A percentile compares a stretch with the other conserved stretches of the same genome.
Evolutionary conservation across 106 monocot species (phyloP).

Genomic region (Gastrodia elata): DNA sequence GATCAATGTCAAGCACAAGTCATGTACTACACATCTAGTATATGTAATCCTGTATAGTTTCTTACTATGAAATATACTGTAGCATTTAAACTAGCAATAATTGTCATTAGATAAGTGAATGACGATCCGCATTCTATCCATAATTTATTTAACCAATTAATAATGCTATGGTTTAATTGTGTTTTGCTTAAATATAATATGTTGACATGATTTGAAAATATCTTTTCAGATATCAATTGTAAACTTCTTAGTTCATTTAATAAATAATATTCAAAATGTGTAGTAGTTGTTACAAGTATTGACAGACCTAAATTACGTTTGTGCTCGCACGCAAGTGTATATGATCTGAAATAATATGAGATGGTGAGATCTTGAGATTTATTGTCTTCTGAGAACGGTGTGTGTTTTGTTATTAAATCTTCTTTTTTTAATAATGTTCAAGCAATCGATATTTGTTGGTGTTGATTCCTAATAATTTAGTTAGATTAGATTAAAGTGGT

Average conservation of each 20-base stretch:
- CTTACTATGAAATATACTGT: background rate
- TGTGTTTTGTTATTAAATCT: too few relatives aligned
- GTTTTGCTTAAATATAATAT: background rate
- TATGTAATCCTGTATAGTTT: background rate
- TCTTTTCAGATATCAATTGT: background rate
- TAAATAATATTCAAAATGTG: background rate
- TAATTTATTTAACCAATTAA: background rate
- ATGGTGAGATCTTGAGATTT: too few relatives aligned
- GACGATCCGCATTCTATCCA: background rate
- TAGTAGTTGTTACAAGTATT: background rate
- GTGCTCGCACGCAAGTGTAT: too few relatives aligned
- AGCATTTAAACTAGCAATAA: background rate
- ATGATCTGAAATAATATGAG: too few relatives aligned
- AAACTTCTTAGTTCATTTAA: background rate
- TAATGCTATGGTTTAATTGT: background rate
- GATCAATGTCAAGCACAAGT: background rate
- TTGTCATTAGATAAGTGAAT: background rate
- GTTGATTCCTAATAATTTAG: too few relatives aligned
- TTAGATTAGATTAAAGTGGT: too few relatives aligned
- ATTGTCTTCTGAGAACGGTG: too few relatives aligned
- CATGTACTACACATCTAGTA: background rate
- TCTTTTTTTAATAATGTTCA: too few relatives aligned
- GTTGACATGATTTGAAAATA: background rate
- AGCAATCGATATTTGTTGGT: too few relatives aligned
- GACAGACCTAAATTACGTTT: too few relatives aligned